Conservation (phyloP, 129 eudicot species). For the Centella asiatica region DNA sequence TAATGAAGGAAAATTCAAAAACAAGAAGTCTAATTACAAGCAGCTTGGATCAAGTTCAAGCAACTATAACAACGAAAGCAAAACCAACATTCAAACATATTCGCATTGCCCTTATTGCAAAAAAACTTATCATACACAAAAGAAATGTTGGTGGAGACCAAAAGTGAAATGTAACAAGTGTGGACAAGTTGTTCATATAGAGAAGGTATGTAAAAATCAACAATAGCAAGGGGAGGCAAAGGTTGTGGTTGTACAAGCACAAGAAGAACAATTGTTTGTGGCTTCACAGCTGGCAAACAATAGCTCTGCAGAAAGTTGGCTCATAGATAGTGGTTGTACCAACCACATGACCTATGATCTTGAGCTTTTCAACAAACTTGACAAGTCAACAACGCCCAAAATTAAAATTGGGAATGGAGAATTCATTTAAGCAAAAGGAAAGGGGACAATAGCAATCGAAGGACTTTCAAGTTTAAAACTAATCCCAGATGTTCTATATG, state of each 20-base stretch:
- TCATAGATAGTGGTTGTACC: conserved; percentile 13
- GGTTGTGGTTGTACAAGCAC: neutral
- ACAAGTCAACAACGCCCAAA: neutral
- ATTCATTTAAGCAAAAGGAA: conserved; percentile 8
- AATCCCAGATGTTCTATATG: conserved; percentile 13
- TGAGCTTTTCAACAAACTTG: conserved; percentile 5
- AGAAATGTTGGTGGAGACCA: conserved; percentile 7
- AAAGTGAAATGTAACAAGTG: neutral
- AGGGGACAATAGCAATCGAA: conserved; percentile 14
- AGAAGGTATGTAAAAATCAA: conserved; percentile 1
- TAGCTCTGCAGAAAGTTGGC: conserved; percentile 5
- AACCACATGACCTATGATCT: conserved; percentile 20
- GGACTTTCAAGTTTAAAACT: conserved; percentile 1
- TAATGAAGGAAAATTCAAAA: neutral
- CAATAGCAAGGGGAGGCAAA: neutral
- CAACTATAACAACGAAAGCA: neutral
- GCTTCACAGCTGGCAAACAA: conserved; percentile 7
- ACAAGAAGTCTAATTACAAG: neutral
- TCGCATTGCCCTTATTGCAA: conserved; percentile 5
- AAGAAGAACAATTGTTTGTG: conserved; percentile 16
- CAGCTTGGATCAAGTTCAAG: neutral
- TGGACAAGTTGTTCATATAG: neutral
- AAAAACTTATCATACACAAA: too few relatives aligned
- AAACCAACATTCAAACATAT: neutral
- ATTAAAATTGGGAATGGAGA: conserved; percentile 18